Evolutionary conservation across 2,329 filamentous ascomycete genomes (phyloP).

Genomic region (Tolypocladium inflatum): DNA sequence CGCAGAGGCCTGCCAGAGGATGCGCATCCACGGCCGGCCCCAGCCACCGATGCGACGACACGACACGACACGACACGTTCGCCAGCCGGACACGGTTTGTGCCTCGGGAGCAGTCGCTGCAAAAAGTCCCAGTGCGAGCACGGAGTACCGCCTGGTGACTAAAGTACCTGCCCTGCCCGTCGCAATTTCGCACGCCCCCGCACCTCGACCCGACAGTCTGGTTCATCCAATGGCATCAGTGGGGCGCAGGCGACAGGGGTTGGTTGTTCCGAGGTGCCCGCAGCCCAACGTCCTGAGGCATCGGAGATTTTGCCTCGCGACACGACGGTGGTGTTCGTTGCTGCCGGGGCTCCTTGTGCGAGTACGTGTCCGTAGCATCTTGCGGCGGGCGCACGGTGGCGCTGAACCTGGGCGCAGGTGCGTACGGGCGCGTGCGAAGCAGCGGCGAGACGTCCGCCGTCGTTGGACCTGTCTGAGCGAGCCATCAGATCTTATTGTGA

Average conservation of each 20-base stretch:
- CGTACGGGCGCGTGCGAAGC: neutral
- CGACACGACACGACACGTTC: neutral
- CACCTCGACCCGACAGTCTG: slow-evolving; percentile 11
- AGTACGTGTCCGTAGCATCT: neutral
- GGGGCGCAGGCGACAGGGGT: neutral
- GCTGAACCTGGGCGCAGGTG: neutral
- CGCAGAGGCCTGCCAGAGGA: neutral
- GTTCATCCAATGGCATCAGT: slow-evolving; percentile 9
- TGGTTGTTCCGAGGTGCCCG: neutral
- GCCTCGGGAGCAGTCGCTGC: neutral
- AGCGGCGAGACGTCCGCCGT: neutral
- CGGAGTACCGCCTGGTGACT: neutral
- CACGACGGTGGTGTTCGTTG: neutral
- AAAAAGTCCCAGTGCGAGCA: neutral
- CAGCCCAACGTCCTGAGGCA: neutral
- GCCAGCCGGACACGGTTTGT: too few relatives aligned
- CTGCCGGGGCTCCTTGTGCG: neutral
- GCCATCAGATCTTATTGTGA: neutral
- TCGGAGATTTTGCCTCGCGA: neutral
- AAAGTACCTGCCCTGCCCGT: neutral
- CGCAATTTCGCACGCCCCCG: slow-evolving; percentile 3
- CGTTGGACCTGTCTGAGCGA: neutral
- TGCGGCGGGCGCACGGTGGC: neutral
- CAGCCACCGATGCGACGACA: neutral
- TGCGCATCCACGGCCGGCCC: neutral